Evolutionary conservation across 169 alveolate species (phyloP).

Genomic region (Eimeria mitis): DNA sequence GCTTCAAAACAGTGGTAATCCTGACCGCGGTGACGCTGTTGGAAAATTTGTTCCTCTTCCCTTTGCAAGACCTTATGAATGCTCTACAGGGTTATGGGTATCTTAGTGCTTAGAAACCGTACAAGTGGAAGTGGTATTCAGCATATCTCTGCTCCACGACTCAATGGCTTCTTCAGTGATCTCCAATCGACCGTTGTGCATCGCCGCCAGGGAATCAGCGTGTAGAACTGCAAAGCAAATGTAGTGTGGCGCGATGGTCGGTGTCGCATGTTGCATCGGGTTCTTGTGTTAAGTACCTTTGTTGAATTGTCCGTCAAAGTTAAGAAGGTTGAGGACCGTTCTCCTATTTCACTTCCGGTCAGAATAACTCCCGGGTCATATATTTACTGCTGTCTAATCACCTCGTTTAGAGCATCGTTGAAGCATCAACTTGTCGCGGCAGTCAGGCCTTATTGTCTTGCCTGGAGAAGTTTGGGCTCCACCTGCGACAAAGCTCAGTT

Average conservation of each 20-base stretch:
- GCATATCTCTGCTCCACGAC: neutral
- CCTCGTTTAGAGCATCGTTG: neutral
- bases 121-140: neutral
- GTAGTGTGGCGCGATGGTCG: too few species aligned
- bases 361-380: neutral
- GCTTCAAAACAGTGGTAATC: neutral
- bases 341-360: neutral
- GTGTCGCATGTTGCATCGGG: too few species aligned
- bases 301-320: too few species aligned
- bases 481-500: neutral
- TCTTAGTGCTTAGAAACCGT: neutral
- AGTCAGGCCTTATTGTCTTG: neutral
- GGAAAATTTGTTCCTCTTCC: neutral
- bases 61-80: neutral
- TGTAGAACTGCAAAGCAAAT: too few species aligned
- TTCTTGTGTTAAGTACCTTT: too few species aligned
- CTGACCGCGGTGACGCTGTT: neutral
- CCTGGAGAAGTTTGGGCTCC: neutral
- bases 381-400: neutral
- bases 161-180: neutral
- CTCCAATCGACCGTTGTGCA: neutral
- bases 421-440: neutral
- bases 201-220: neutral
- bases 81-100: neutral
- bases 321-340: too few species aligned